Percentiles rank a stretch among this genome's conserved stretches.
phyloP scores from a whole-genome alignment of 208 protist genomes.

The Strigomonas culicis region DNA sequence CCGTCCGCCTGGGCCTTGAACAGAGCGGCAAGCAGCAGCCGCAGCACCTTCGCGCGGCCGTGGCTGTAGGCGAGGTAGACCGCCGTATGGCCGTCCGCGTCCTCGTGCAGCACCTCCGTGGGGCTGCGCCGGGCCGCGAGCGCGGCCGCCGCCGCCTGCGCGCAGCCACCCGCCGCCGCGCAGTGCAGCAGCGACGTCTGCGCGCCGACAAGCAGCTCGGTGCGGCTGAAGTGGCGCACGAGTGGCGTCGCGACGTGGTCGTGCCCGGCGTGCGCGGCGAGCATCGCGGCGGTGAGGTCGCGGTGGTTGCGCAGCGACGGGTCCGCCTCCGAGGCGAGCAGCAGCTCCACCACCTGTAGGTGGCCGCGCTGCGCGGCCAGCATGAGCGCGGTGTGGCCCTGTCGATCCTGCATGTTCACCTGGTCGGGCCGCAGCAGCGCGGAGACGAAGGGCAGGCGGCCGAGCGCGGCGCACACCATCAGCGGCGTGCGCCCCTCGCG shows the following conservation, averaged over 20 bases:
- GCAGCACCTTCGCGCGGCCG: conserved; percentile 51
- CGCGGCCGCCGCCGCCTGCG: conserved; percentile 30
- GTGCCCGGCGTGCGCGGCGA: conserved; percentile 53
- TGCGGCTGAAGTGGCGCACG: conserved; percentile 49
- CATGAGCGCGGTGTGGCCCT: conserved; percentile 72
- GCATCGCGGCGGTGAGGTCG: conserved; percentile 70
- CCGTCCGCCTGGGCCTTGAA: conserved; percentile 12
- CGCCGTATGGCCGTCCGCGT: conserved; percentile 58
- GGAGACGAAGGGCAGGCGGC: conserved; percentile 29
- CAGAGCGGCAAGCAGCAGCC: conserved; percentile 27
- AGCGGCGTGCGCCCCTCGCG: conserved; percentile 55
- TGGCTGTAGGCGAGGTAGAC: conserved; percentile 65
- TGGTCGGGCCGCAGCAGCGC: conserved; percentile 36
- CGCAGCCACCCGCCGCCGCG: conserved; percentile 57
- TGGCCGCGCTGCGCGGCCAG: conserved; percentile 59
- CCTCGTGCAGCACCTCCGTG: conserved; percentile 29
- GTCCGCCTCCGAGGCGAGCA: conserved; percentile 60
- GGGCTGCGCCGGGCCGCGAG: conserved; percentile 25
- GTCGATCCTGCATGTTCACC: conserved; percentile 36
- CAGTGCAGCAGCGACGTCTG: conserved; percentile 72
- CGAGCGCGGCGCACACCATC: conserved; percentile 55
- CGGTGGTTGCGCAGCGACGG: conserved; percentile 24
- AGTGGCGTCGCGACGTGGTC: conserved; percentile 60
- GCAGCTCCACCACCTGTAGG: conserved; percentile 44
- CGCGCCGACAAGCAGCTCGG: conserved; percentile 31